Evolutionary conservation across 768 basidiomycete species (phyloP).

Genomic region (Lentinus brumalis): DNA sequence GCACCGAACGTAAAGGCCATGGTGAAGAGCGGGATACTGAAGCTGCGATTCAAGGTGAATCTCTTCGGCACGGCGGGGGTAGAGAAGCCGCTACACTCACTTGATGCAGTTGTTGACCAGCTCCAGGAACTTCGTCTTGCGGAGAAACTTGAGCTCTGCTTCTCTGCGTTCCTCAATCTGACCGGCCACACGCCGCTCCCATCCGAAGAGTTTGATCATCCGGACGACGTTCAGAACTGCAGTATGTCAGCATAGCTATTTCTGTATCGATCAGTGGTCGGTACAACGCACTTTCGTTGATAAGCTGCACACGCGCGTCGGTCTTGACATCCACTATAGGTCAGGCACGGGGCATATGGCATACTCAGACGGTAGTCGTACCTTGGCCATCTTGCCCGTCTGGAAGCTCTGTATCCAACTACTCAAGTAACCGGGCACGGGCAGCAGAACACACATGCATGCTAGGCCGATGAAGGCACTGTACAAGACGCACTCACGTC

Average conservation of each 20-base stretch:
- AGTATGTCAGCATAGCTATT: constrained; percentile 2
- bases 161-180: constrained; percentile 59
- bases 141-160: constrained; percentile 57
- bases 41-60: constrained; percentile 37
- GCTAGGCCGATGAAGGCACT: constrained; percentile 45
- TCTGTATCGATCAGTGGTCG: constrained; percentile 12
- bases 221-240: constrained; percentile 41
- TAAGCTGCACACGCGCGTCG: constrained; percentile 47
- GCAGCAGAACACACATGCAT: constrained; percentile 42
- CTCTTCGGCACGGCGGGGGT: not conserved
- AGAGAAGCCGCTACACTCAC: constrained; percentile 30
- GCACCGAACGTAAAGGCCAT: constrained; percentile 68
- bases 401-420: constrained; percentile 39
- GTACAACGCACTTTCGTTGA: constrained; percentile 40
- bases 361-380: constrained; percentile 15
- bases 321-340: constrained; percentile 32
- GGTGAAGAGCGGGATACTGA: constrained; percentile 58
- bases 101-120: constrained; percentile 47
- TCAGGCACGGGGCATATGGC: not conserved
- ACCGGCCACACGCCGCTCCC: constrained; percentile 48
- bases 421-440: constrained; percentile 44
- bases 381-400: constrained; percentile 42
- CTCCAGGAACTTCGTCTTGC: constrained; percentile 53
- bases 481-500: not conserved
- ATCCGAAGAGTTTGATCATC: constrained; percentile 53